Percentiles rank a stretch among this genome's conserved stretches.
These are phyloP conservation scores for Cytospora piceicola DNA, from an alignment of 2,329 filamentous ascomycete genomes.

Conservation along the genomic window DNA sequence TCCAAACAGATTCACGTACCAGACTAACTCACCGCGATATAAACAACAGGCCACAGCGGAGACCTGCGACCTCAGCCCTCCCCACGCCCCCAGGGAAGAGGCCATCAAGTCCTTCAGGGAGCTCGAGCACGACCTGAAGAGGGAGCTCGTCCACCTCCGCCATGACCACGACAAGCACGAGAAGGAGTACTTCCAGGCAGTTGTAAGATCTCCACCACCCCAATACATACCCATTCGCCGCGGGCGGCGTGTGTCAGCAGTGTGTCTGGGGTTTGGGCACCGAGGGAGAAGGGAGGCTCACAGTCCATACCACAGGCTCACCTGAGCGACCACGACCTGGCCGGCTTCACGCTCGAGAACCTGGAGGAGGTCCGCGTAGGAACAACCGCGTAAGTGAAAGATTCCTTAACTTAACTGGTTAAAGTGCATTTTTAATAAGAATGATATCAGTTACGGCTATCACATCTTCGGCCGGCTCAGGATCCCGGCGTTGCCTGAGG, in stretches of 20 bases:
- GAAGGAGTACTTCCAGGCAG: conserved; percentile 58
- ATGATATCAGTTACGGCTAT: too few species aligned
- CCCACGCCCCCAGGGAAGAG: conserved; percentile 55
- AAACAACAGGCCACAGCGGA: conserved; percentile 51
- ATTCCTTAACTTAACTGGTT: too few species aligned
- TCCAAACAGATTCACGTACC: neutral
- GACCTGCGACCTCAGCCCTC: conserved; percentile 54
- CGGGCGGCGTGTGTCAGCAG: too few species aligned
- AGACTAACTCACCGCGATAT: conserved; percentile 7
- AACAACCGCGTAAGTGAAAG: conserved; percentile 49
- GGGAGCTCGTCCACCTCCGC: conserved; percentile 52
- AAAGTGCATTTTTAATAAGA: too few species aligned
- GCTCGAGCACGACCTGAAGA: conserved; percentile 56
- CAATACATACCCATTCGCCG: conserved; percentile 1
- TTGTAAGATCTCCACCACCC: conserved; percentile 38
- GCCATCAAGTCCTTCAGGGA: conserved; percentile 54
- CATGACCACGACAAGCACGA: conserved; percentile 57
- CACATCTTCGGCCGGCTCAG: conserved; percentile 55
- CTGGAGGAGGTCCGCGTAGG: conserved; percentile 51
- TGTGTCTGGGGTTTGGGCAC: neutral
- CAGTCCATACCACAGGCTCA: conserved; percentile 31
- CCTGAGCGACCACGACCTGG: conserved; percentile 45
- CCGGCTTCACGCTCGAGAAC: conserved; percentile 44
- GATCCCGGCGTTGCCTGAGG: conserved; percentile 46
- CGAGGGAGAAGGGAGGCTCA: neutral